Conservation (phyloP, 1,284 basidiomycete species). For the Ustilago trichophora region DNA sequence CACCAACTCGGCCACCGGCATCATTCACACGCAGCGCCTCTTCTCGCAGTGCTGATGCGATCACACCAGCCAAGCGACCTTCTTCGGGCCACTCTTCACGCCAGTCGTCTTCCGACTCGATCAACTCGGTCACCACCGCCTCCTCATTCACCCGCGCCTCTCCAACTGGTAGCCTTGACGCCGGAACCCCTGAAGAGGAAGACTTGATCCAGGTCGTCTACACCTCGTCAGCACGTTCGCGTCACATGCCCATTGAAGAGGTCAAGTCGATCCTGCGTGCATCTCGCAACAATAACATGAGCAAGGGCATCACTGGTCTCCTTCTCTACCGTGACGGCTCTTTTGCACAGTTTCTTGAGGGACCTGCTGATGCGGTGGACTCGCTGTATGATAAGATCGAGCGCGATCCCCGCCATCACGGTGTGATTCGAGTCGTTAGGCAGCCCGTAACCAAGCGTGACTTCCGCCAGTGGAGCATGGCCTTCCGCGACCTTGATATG, state of each 20-base stretch:
- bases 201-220: slow-evolving; percentile 44
- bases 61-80: slow-evolving; percentile 14
- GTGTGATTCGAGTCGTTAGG: slow-evolving; percentile 33
- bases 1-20: slow-evolving; percentile 20
- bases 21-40: slow-evolving; percentile 27
- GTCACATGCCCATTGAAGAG: slow-evolving; percentile 22
- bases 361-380: slow-evolving; percentile 29
- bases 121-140: slow-evolving; percentile 15
- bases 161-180: slow-evolving; percentile 4
- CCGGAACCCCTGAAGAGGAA: slow-evolving; percentile 7
- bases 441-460: slow-evolving; percentile 35
- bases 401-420: slow-evolving; percentile 36
- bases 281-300: slow-evolving; percentile 35
- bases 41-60: slow-evolving; percentile 4
- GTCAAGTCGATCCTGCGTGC: slow-evolving; percentile 27
- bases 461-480: slow-evolving; percentile 48
- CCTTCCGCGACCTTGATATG: slow-evolving; percentile 45
- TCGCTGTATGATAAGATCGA: slow-evolving; percentile 35
- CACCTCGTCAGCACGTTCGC: slow-evolving; percentile 35
- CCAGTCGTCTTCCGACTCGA: slow-evolving; percentile 38
- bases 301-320: slow-evolving; percentile 34
- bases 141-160: slow-evolving; percentile 12
- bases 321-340: slow-evolving; percentile 45
- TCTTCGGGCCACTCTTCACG: slow-evolving; percentile 25
- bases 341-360: slow-evolving; percentile 51